These are phyloP conservation scores for Aspergillus ellipticus DNA, from an alignment of 495 filamentous ascomycete species.

Conservation along the genomic window DNA sequence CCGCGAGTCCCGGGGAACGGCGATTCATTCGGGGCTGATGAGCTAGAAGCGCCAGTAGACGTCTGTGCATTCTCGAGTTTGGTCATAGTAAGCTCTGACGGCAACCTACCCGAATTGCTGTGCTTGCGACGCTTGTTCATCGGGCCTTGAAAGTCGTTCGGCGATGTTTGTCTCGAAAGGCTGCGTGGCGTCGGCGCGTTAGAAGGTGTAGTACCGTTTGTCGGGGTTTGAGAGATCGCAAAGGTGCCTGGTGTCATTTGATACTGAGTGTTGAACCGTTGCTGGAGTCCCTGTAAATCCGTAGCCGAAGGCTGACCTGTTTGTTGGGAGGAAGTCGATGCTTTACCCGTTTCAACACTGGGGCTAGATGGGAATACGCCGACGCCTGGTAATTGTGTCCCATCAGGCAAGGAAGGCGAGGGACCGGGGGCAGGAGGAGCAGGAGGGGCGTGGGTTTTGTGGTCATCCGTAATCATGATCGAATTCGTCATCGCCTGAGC, in stretches of 20 bases:
- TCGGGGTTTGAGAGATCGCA: slow-evolving; percentile 26
- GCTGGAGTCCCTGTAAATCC: slow-evolving; percentile 53
- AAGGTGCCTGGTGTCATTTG: slow-evolving; percentile 36
- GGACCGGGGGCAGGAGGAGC: slow-evolving; percentile 33
- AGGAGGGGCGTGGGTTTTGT: slow-evolving; percentile 70
- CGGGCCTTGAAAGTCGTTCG: slow-evolving; percentile 55
- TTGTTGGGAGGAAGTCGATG: slow-evolving; percentile 24
- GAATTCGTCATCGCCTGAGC: slow-evolving; percentile 81
- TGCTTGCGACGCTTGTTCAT: slow-evolving; percentile 71
- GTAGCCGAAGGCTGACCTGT: slow-evolving; percentile 38
- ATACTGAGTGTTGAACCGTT: slow-evolving; percentile 45
- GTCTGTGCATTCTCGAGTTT: slow-evolving; percentile 57
- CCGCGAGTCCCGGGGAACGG: slow-evolving; percentile 39
- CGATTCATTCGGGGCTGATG: slow-evolving; percentile 31
- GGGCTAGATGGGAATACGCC: slow-evolving; percentile 43
- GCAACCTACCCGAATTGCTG: slow-evolving; percentile 63
- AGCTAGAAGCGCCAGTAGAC: slow-evolving; percentile 19
- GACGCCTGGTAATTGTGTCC: slow-evolving; percentile 41
- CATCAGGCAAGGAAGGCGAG: slow-evolving; percentile 38
- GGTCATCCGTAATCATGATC: slow-evolving; percentile 95
- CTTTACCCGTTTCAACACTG: slow-evolving; percentile 27
- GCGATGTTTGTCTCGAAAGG: slow-evolving; percentile 70
- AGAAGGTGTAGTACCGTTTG: slow-evolving; percentile 38
- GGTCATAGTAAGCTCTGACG: slow-evolving; percentile 74
- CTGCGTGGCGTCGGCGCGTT: slow-evolving; percentile 56